Evolutionary conservation across 2,329 filamentous ascomycete genomes (phyloP), one percentile per base, ranked within the genome.

Genomic region (Dissoconium aciculare): DNA sequence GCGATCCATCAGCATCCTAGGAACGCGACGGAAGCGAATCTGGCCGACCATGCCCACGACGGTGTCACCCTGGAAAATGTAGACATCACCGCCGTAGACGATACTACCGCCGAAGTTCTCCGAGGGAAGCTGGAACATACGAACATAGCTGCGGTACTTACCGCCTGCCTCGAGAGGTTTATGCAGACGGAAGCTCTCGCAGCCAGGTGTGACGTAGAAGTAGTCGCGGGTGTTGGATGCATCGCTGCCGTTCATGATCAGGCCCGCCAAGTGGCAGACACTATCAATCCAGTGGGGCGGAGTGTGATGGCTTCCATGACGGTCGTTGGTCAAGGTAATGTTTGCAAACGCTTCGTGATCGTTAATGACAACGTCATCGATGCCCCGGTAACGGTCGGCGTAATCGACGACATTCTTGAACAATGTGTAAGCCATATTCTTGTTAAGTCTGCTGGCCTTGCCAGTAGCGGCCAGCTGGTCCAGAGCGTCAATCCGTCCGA

Each of bases 351-450:
- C 54, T 38, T 49, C 60, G 50, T 26, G 53, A 50, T 17, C 49
- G 47, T 42, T 46, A 59, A 31, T 32, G 3, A 31, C 27, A 6
- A 39, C 37, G 11, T 31, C 28, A 21, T 32, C n/a, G n/a, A n/a
- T n/a, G n/a, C n/a, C 33, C 4, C 30, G 39, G 17, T 33, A 43
- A 11, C 26, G 28, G 14, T 37, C 25, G 25, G 24, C 21, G 24
- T 41, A 43, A 25, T 37, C 39, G 9, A 40, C 33, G 4, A 36
- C 25, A 15, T 32, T 36, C 17, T 34, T 37, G 24, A 12, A 43
- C 30, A 47, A 31, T 58, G 59, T 9, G 62, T 59, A 17, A 38
- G 41, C 3, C 45, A 36, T 4, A 52, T 58, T 2, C 65, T 56
- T n/a, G n/a, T n/a, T n/a, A n/a, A n/a, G n/a, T n/a, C n/a, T n/a